Conservation (phyloP, 2,329 filamentous ascomycete genomes). For the Penicillium sp. region DNA sequence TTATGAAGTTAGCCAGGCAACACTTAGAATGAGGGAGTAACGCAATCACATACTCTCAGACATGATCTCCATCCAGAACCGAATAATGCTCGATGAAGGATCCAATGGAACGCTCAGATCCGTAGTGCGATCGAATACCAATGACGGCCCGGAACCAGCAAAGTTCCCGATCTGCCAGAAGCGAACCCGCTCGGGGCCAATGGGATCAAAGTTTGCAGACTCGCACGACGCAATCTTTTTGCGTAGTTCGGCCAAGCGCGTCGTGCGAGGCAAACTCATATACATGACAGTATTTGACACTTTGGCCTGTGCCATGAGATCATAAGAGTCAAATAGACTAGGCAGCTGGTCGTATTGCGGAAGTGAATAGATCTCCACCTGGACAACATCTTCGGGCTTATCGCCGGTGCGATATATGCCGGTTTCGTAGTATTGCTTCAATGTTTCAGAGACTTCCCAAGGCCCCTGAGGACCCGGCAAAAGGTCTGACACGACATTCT, state of each 20-base stretch:
- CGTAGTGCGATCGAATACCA: conserved; percentile 35
- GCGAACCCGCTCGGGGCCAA: conserved; percentile 36
- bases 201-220: conserved; percentile 23
- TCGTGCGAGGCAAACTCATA: conserved; percentile 34
- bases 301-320: conserved; percentile 42
- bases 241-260: conserved; percentile 37
- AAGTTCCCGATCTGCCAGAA: conserved; percentile 42
- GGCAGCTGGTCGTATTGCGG: conserved; percentile 32
- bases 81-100: conserved; percentile 26
- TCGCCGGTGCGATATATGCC: conserved; percentile 22
- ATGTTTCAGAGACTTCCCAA: conserved; percentile 46
- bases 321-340: conserved; percentile 45
- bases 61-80: conserved; percentile 41
- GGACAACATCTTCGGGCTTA: conserved; percentile 25
- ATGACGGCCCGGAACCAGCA: conserved; percentile 32
- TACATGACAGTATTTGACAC: conserved; percentile 35
- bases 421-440: conserved; percentile 41
- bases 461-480: conserved; percentile 44
- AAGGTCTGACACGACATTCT: conserved; percentile 44
- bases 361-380: conserved; percentile 42
- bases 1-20: conserved; percentile 7
- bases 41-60: conserved; percentile 31
- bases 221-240: conserved; percentile 36
- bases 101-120: conserved; percentile 32
- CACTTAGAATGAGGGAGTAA: neutral